phyloP scores from a whole-genome alignment of 495 filamentous ascomycete species.

The Geopyxis carbonaria region DNA sequence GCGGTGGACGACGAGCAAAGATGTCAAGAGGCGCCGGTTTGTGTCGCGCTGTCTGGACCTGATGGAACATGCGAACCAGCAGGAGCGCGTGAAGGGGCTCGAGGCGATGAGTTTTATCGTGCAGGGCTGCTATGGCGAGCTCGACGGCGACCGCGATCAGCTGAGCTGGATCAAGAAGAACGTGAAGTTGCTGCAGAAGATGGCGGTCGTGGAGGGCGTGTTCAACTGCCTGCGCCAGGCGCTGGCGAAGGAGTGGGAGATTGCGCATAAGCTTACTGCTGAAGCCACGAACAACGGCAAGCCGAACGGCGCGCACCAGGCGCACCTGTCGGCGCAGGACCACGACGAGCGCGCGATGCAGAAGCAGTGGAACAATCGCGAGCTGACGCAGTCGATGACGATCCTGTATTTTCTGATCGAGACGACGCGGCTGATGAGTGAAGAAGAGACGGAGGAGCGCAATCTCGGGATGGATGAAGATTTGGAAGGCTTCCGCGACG shows the following conservation, averaged over 20 bases:
- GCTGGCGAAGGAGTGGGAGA: constrained; percentile 16
- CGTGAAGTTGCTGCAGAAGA: constrained; percentile 40
- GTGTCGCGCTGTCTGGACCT: constrained; percentile 29
- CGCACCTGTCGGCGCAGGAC: constrained; percentile 10
- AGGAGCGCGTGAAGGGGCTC: constrained; percentile 42
- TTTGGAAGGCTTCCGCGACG: constrained; percentile 19
- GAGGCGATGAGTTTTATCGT: constrained; percentile 62
- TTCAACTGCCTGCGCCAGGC: constrained; percentile 40
- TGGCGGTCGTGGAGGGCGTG: constrained; percentile 41
- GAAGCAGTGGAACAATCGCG: constrained; percentile 30
- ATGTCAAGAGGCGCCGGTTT: constrained; percentile 32
- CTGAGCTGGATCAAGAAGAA: constrained; percentile 52
- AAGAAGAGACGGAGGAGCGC: constrained; percentile 6
- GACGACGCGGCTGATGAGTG: constrained; percentile 34
- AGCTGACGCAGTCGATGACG: constrained; percentile 45
- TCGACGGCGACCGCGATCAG: constrained; percentile 40
- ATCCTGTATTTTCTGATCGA: constrained; percentile 59
- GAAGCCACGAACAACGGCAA: neutral
- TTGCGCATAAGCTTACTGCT: constrained; percentile 8
- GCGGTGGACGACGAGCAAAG: constrained; percentile 37
- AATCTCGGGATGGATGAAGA: constrained; percentile 13
- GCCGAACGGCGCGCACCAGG: constrained; percentile 16
- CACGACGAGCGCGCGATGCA: constrained; percentile 12
- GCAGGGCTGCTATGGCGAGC: constrained; percentile 32
- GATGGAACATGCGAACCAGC: constrained; percentile 34